A percentile compares a stretch with the other conserved stretches of the same genome.
These are phyloP conservation scores for Entoloma clypeatum DNA, from an alignment of 1,284 basidiomycete species.

Conservation along the genomic window DNA sequence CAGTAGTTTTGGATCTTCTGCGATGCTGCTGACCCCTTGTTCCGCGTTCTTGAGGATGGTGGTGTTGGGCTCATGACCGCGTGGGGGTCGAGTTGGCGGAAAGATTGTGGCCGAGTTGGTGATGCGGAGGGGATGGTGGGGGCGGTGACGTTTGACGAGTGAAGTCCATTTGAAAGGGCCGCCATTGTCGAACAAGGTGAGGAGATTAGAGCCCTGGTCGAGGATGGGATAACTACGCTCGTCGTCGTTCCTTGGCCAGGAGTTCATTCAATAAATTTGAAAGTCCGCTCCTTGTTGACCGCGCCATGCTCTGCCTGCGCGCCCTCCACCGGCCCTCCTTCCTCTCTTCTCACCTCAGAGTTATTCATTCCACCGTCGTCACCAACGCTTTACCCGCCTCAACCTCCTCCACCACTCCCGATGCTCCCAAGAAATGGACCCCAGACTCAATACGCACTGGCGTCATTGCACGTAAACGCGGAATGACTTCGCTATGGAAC, in stretches of 20 bases:
- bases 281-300: slow-evolving; percentile 24
- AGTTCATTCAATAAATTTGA: slow-evolving; percentile 56
- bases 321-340: slow-evolving; percentile 34
- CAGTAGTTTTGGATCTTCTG: background rate
- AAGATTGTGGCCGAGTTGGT: slow-evolving; percentile 43
- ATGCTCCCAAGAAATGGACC: slow-evolving; percentile 63
- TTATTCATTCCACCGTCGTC: slow-evolving; percentile 33
- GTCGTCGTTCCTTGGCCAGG: slow-evolving; percentile 46
- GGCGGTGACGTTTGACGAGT: slow-evolving; percentile 34
- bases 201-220: slow-evolving; percentile 51
- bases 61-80: slow-evolving; percentile 26
- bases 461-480: slow-evolving; percentile 92
- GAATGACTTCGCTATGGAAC: slow-evolving; percentile 95
- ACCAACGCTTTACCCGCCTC: slow-evolving; percentile 28
- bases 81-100: slow-evolving; percentile 48
- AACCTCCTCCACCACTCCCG: slow-evolving; percentile 20
- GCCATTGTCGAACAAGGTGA: slow-evolving; percentile 43
- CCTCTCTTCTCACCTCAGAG: slow-evolving; percentile 28
- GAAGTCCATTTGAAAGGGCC: slow-evolving; percentile 54
- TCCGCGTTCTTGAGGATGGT: slow-evolving; percentile 48
- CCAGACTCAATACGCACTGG: slow-evolving; percentile 88
- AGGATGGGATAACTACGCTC: slow-evolving; percentile 46
- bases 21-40: slow-evolving; percentile 48
- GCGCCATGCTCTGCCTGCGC: slow-evolving; percentile 51
- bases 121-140: slow-evolving; percentile 22